Evolutionary conservation across 129 eudicot species (phyloP).

Genomic region (Artemisia argyi): DNA sequence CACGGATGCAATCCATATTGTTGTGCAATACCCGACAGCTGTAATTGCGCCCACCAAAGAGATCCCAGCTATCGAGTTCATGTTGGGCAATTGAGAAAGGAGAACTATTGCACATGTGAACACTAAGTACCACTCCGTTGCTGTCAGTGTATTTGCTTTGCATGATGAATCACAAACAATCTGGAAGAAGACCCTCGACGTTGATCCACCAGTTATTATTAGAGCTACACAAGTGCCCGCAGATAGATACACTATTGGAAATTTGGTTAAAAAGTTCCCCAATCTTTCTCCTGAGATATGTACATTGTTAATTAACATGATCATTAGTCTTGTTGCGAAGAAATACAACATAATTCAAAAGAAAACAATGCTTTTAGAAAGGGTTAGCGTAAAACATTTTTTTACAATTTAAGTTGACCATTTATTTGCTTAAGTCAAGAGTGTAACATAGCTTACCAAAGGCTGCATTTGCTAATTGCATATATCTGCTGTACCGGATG

Average conservation of each 20-base stretch:
- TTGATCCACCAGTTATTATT: conserved; percentile 64
- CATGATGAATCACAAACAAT: conserved; percentile 48
- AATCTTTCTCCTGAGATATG: conserved; percentile 48
- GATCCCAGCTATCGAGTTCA: conserved; percentile 83
- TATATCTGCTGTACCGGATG: conserved; percentile 73
- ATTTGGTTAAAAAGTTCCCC: conserved; percentile 39
- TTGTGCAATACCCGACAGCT: conserved; percentile 64
- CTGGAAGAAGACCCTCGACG: conserved; percentile 45
- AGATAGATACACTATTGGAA: conserved; percentile 56
- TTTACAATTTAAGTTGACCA: not conserved
- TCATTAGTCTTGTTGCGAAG: too few relatives aligned
- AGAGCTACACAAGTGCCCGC: conserved; percentile 61
- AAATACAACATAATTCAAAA: too few relatives aligned
- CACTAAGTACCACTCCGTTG: conserved; percentile 71
- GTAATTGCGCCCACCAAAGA: conserved; percentile 73
- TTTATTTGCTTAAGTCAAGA: not conserved
- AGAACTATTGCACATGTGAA: conserved; percentile 67
- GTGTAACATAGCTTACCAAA: conserved; percentile 43
- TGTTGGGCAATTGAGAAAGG: conserved; percentile 74
- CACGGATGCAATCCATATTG: conserved; percentile 67
- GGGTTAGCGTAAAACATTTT: too few relatives aligned
- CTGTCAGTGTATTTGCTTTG: conserved; percentile 39
- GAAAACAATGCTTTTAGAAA: too few relatives aligned
- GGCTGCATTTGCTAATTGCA: conserved; percentile 64
- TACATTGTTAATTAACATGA: not conserved